Conservation (phyloP, 768 basidiomycete genomes). For the Scleroderma bovista region DNA sequence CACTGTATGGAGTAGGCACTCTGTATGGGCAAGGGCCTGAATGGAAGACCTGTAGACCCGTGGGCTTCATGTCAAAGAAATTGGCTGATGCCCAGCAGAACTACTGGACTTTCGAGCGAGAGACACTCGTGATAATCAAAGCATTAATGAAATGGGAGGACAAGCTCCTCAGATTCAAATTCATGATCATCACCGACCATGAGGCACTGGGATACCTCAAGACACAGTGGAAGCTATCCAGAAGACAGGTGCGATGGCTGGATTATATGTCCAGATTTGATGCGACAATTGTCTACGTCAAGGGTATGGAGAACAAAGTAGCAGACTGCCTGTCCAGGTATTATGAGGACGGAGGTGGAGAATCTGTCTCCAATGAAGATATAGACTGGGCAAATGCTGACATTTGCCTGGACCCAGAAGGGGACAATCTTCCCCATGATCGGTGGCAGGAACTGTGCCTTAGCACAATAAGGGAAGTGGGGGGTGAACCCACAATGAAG, state of each 20-base stretch:
- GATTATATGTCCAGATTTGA: neutral
- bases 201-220: slow-evolving; percentile 25
- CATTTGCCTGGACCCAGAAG: neutral
- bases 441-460: neutral
- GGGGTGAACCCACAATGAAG: no score
- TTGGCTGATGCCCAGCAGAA: slow-evolving; percentile 24
- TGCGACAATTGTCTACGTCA: neutral
- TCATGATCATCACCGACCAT: slow-evolving; percentile 25
- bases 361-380: neutral
- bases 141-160: slow-evolving; percentile 17
- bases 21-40: slow-evolving; percentile 25
- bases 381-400: neutral
- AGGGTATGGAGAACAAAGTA: neutral
- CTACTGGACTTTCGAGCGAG: slow-evolving; percentile 20
- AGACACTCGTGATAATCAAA: slow-evolving; percentile 17
- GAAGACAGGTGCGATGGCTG: neutral
- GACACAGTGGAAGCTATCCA: slow-evolving; percentile 6
- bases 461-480: no score
- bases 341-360: neutral
- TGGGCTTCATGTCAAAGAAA: slow-evolving; percentile 25
- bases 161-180: slow-evolving; percentile 11
- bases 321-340: slow-evolving; percentile 1
- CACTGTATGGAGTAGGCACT: slow-evolving; percentile 5
- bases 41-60: slow-evolving; percentile 21
- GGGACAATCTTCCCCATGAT: neutral